Evolutionary conservation across 371 early-diverging fungal species (phyloP).

Genomic region (Spraguea lophii): DNA sequence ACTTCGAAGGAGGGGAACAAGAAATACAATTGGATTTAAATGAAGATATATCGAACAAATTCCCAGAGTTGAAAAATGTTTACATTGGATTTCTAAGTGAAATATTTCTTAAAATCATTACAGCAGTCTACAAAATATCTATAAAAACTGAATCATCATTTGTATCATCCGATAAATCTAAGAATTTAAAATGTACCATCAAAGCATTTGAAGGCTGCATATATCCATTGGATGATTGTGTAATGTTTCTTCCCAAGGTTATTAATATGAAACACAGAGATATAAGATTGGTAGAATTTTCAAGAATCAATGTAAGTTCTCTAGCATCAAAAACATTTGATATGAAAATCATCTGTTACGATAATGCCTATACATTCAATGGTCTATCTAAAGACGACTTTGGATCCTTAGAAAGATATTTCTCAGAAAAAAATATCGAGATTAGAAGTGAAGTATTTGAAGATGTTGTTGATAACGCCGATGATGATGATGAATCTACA

Average conservation of each 20-base stretch:
- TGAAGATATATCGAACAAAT: not conserved
- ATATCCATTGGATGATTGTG: conserved; percentile 29
- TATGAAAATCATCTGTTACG: conserved; percentile 34
- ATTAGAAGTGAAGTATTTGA: conserved; percentile 40
- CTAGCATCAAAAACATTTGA: conserved; percentile 46
- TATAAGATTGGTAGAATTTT: conserved; percentile 41
- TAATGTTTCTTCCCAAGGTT: conserved; percentile 44
- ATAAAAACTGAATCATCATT: conserved; percentile 11
- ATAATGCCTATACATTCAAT: conserved; percentile 32
- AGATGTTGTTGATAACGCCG: conserved; percentile 15
- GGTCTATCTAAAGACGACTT: conserved; percentile 42
- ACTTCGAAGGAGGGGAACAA: conserved; percentile 10
- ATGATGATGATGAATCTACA: conserved; percentile 24
- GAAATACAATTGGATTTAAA: conserved; percentile 18
- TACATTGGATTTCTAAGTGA: conserved; percentile 30
- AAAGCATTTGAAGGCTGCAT: conserved; percentile 43
- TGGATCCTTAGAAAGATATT: conserved; percentile 36
- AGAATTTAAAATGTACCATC: conserved; percentile 33
- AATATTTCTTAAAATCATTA: conserved; percentile 29
- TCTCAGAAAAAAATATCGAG: conserved; percentile 27
- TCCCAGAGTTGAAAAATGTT: not conserved
- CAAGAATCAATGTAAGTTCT: conserved; percentile 41
- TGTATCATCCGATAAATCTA: conserved; percentile 7
- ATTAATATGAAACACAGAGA: conserved; percentile 20
- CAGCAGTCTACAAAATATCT: conserved; percentile 8